Evolutionary conservation across 192 early-diverging fungal species (phyloP), one percentile per base, ranked within the genome.

Genomic region (Pilaira anomala): DNA sequence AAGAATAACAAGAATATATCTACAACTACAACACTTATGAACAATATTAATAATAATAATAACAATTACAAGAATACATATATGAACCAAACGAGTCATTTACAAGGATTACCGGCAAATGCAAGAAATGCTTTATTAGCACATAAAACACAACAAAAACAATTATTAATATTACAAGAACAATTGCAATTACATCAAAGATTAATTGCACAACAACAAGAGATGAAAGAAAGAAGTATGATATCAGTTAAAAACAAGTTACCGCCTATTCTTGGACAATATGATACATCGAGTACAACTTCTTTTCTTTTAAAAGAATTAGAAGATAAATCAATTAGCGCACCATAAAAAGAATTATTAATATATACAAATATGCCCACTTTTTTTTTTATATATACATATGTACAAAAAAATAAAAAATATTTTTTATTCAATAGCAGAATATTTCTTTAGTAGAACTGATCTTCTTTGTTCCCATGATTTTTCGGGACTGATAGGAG

Each of bases 401-500:
- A 36, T 9, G 4, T 9, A 36, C 33, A 36, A 36, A 36, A 9
- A 36, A 36, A 36, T 36, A 36, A 36, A 36, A 36, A 9, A 36
- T 36, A 36, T 6, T 9, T 16, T 46, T 46, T 46, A 46, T 46
- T 46, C n/a, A 11, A 54, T 22, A 55, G 63, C 52, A 44, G 63
- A 21, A 44, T 65, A 65, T 44, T 56, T 54, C 25, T 65, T 54
- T 49, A 65, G 30, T 33, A 65, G 16, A 30, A 39, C 63, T 19
- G 63, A 46, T 46, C 63, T 28, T 30, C 63, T 30, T 41, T 56
- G 63, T 48, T 65, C 52, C 63, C 63, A 65, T 21, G 63, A 52
- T 56, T 65, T 60, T 56, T 55, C 52, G 50, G 63, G 48, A 25
- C 19, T 62, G 16, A 22, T 30, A 22, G 48, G 48, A 22, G 30